Conservation (phyloP, 177 flowering plant species). For the Vitis hybrid region DNA sequence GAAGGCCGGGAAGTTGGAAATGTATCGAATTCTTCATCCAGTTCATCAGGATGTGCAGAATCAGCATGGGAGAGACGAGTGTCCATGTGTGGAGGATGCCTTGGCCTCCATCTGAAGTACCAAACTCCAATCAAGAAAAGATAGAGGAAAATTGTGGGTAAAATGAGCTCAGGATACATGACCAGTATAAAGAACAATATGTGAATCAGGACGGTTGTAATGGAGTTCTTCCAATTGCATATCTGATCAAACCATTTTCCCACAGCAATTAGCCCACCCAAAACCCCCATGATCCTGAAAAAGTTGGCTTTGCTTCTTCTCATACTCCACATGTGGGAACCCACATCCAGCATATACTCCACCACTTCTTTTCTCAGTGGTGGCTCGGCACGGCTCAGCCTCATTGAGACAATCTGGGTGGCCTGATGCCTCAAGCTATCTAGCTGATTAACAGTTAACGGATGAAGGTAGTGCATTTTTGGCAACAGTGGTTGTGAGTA, state of each 20-base stretch:
- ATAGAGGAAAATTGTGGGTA: conserved; percentile 79
- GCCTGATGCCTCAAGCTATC: conserved; percentile 88
- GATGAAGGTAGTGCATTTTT: conserved; percentile 77
- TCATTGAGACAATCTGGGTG: conserved; percentile 73
- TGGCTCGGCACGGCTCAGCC: conserved; percentile 86
- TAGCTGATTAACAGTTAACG: conserved; percentile 76
- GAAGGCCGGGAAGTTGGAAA: conserved; percentile 64
- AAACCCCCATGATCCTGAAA: conserved; percentile 72
- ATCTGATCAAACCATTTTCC: conserved; percentile 88
- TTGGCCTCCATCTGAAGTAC: conserved; percentile 73
- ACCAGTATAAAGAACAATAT: conserved; percentile 74
- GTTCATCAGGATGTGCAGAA: conserved; percentile 58
- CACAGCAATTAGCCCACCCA: conserved; percentile 69
- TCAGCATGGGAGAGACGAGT: conserved; percentile 71
- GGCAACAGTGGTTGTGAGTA: conserved; percentile 69
- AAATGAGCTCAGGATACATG: conserved; percentile 75
- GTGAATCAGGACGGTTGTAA: conserved; percentile 78
- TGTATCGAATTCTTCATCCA: conserved; percentile 65
- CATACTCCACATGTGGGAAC: conserved; percentile 88
- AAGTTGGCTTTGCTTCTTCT: conserved; percentile 87
- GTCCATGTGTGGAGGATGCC: conserved; percentile 81
- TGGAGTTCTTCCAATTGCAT: conserved; percentile 80
- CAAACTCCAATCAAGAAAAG: conserved; percentile 82
- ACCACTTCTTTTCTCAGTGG: conserved; percentile 78
- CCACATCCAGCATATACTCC: conserved; percentile 78